Conservation (phyloP, 2,329 filamentous ascomycete genomes). For the Thielaviopsis musarum region DNA sequence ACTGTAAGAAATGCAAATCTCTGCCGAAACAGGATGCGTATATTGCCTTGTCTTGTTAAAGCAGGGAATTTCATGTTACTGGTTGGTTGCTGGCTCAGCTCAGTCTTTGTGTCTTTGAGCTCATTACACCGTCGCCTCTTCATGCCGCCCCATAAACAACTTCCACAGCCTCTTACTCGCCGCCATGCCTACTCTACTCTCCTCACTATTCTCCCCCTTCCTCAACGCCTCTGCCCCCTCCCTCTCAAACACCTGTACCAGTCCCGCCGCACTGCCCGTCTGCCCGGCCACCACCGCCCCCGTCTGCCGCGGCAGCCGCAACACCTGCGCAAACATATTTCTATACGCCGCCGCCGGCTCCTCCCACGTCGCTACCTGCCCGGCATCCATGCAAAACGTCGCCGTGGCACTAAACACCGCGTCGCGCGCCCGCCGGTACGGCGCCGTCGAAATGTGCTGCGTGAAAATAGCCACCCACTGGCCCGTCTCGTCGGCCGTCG, state of each 20-base stretch:
- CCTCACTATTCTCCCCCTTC: slow-evolving; percentile 38
- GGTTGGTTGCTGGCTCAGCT: no score
- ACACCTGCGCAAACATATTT: slow-evolving; percentile 61
- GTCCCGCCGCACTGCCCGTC: slow-evolving; percentile 38
- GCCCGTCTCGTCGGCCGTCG: slow-evolving; percentile 42
- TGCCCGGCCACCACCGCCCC: slow-evolving; percentile 50
- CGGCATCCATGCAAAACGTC: slow-evolving; percentile 63
- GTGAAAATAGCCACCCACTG: slow-evolving; percentile 60
- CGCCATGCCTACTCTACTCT: slow-evolving; percentile 34
- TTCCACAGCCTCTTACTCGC: slow-evolving; percentile 42
- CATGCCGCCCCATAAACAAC: slow-evolving; percentile 41
- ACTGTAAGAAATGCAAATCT: no score
- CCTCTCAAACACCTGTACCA: slow-evolving; percentile 41
- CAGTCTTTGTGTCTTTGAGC: no score
- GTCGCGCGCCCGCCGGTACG: slow-evolving; percentile 44
- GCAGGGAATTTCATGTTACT: no score
- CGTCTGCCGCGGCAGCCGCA: slow-evolving; percentile 52
- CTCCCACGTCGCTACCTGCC: slow-evolving; percentile 57
- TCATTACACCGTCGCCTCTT: slow-evolving; percentile 15
- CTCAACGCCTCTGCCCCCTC: slow-evolving; percentile 43
- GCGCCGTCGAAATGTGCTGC: slow-evolving; percentile 60
- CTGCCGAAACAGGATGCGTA: no score
- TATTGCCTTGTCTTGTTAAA: no score
- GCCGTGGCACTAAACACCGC: slow-evolving; percentile 32
- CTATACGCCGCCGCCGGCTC: slow-evolving; percentile 49